phyloP scores from a whole-genome alignment of 139 green algal species.

The Chlorella sp. region DNA sequence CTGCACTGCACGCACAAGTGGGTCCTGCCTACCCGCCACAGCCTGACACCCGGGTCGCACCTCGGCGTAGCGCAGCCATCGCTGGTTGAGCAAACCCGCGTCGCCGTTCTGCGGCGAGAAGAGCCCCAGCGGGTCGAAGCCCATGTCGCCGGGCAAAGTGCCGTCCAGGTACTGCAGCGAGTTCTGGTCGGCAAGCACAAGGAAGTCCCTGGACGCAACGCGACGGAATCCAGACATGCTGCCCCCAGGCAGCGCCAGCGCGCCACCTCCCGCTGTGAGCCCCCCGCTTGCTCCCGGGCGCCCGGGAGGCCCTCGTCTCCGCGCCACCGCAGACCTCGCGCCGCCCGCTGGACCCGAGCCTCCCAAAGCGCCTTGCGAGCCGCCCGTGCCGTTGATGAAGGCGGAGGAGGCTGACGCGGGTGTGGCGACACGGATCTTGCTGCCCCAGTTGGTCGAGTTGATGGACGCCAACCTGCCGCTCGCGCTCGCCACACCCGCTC shows the following conservation, averaged over 20 bases:
- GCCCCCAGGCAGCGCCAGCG: too few species aligned
- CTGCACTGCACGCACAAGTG: background rate
- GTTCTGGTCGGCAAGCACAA: constrained; percentile 1
- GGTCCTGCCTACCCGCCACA: background rate
- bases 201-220: background rate
- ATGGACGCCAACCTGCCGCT: too few species aligned
- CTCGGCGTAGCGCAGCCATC: constrained; percentile 32
- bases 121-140: constrained; percentile 93
- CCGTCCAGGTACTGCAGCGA: constrained; percentile 52
- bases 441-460: background rate
- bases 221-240: too few species aligned
- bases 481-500: background rate
- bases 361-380: too few species aligned
- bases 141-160: constrained; percentile 59
- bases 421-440: background rate
- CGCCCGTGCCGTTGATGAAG: background rate
- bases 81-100: constrained; percentile 45
- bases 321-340: background rate
- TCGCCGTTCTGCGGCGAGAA: constrained; percentile 47
- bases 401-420: too few species aligned
- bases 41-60: too few species aligned
- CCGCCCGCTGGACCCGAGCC: too few species aligned
- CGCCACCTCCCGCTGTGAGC: background rate
- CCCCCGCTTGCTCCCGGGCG: too few species aligned
- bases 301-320: too few species aligned